These are phyloP conservation scores for Diaporthe nobilis DNA, from an alignment of 2,329 filamentous ascomycete genomes.

Conservation along the genomic window DNA sequence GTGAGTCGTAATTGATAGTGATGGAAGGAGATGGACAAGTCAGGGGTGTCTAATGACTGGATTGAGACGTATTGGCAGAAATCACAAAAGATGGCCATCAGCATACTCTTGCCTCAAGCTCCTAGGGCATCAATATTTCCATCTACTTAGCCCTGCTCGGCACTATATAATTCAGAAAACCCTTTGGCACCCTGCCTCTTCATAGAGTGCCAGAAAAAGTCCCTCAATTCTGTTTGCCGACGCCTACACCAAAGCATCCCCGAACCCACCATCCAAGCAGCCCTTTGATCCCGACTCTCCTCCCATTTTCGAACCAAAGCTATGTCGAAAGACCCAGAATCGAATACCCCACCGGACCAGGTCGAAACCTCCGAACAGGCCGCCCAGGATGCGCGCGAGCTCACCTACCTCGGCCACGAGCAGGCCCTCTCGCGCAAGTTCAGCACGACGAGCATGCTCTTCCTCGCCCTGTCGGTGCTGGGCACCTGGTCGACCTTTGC, in stretches of 20 bases:
- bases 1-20: not conserved
- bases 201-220: not conserved
- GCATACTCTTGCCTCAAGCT: not conserved
- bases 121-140: not conserved
- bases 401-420: slow-evolving; percentile 24
- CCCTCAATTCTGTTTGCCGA: not conserved
- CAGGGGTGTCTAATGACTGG: not conserved
- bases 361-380: not conserved
- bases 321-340: slow-evolving; percentile 5
- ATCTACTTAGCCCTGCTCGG: not conserved
- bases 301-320: not conserved
- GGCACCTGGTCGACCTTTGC: slow-evolving; percentile 9
- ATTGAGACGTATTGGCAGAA: not conserved
- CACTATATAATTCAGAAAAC: not conserved
- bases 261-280: not conserved
- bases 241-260: not conserved
- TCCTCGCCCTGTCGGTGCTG: slow-evolving; percentile 6
- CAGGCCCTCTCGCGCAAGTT: slow-evolving; percentile 19
- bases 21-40: not conserved
- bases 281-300: not conserved
- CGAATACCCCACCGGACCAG: not conserved
- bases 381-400: slow-evolving; percentile 9
- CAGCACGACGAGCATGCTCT: slow-evolving; percentile 14
- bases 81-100: not conserved
- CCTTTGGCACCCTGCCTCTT: too few relatives aligned